A percentile compares a stretch with the other conserved stretches of the same genome.
Conservation (phyloP, 1,284 basidiomycete genomes). For the Ganoderma meredithae region DNA sequence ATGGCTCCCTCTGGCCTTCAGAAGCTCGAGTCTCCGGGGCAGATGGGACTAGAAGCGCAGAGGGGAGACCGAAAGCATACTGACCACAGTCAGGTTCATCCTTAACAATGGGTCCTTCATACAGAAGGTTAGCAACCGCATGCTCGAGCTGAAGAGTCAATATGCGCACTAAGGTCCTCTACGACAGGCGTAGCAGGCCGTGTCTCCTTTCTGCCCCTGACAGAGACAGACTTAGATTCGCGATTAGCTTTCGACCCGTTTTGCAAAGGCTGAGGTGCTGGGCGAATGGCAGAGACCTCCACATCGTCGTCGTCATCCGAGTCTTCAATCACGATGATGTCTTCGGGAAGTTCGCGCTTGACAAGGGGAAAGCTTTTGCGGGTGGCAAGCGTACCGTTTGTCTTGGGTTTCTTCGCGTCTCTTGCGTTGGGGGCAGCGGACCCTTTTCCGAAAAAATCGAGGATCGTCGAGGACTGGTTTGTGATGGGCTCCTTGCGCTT, state of each 20-base stretch:
- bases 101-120: slow-evolving; percentile 19
- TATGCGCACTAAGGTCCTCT: slow-evolving; percentile 20
- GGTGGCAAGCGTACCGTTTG: not conserved
- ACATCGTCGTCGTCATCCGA: slow-evolving; percentile 50
- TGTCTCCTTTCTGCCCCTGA: not conserved
- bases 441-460: slow-evolving; percentile 56
- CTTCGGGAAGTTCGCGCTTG: slow-evolving; percentile 36
- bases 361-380: not conserved
- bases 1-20: slow-evolving; percentile 6
- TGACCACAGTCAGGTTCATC: slow-evolving; percentile 7
- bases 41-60: not conserved
- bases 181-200: not conserved
- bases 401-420: slow-evolving; percentile 26
- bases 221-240: not conserved
- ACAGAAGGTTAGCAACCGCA: slow-evolving; percentile 13
- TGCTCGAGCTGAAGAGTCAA: not conserved
- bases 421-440: slow-evolving; percentile 14
- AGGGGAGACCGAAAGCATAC: slow-evolving; percentile 1
- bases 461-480: slow-evolving; percentile 51
- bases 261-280: slow-evolving; percentile 10
- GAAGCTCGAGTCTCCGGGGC: not conserved
- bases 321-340: slow-evolving; percentile 65
- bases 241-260: not conserved
- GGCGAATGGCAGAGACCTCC: slow-evolving; percentile 10
- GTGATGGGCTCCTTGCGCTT: slow-evolving; percentile 47